phyloP scores from a whole-genome alignment of 2,329 filamentous ascomycete species.

The Penicillium brevicompactum region DNA sequence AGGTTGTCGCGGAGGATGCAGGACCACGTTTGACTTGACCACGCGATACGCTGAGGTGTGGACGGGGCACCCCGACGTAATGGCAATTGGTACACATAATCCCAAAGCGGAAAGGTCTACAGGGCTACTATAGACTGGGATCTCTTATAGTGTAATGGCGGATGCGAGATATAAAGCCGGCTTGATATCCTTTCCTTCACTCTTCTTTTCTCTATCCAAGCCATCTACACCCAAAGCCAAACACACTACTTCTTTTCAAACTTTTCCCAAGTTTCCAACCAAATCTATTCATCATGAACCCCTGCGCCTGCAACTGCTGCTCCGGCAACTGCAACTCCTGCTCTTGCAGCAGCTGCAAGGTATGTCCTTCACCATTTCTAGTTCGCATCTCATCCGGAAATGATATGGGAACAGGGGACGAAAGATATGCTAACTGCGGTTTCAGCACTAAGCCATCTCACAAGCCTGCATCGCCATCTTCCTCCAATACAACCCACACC shows the following conservation, averaged over 20 bases:
- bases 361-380: slow-evolving; percentile 26
- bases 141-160: not conserved
- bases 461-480: slow-evolving; percentile 18
- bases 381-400: not conserved
- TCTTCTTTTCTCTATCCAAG: slow-evolving; percentile 9
- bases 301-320: slow-evolving; percentile 46
- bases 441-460: slow-evolving; percentile 27
- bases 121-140: not conserved
- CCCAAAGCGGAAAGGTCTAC: not conserved
- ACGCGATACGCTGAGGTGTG: slow-evolving; percentile 18
- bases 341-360: slow-evolving; percentile 41
- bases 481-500: slow-evolving; percentile 24
- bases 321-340: slow-evolving; percentile 7
- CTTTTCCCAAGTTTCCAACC: slow-evolving; percentile 17
- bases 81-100: slow-evolving; percentile 1
- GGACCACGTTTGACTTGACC: slow-evolving; percentile 22
- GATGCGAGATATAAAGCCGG: slow-evolving; percentile 20
- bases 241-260: slow-evolving; percentile 1
- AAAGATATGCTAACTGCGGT: slow-evolving; percentile 16
- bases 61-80: slow-evolving; percentile 1
- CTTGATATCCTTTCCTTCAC: slow-evolving; percentile 1
- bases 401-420: not conserved
- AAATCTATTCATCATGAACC: slow-evolving; percentile 39
- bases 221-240: not conserved
- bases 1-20: slow-evolving; percentile 5